phyloP scores from a whole-genome alignment of 768 basidiomycete species.

The Tulasnella sp. region DNA sequence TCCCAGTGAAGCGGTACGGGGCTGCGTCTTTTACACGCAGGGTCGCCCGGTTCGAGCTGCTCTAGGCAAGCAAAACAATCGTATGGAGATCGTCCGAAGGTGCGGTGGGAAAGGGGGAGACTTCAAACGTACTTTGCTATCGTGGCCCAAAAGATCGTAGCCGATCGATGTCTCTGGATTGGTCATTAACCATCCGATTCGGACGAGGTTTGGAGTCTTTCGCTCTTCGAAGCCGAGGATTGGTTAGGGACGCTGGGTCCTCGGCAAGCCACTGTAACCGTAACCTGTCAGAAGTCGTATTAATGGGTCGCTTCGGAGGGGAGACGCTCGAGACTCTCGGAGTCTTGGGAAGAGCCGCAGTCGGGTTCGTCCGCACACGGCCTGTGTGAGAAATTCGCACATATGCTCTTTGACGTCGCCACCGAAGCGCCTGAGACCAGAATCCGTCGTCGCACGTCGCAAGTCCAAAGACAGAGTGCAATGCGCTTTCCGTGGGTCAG shows the following conservation, averaged over 20 bases:
- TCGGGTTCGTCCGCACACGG: not conserved
- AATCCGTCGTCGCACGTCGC: not conserved
- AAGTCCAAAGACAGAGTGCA: too few relatives aligned
- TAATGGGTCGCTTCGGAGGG: too few relatives aligned
- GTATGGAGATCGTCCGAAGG: not conserved
- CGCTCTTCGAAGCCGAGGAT: not conserved
- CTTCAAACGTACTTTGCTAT: not conserved
- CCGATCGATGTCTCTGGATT: constrained; percentile 9
- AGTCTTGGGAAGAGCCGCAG: not conserved
- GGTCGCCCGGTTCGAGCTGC: not conserved
- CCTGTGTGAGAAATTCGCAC: not conserved
- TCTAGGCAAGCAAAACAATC: not conserved
- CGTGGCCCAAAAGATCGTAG: not conserved
- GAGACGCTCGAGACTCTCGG: not conserved
- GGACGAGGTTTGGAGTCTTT: not conserved
- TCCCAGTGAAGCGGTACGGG: not conserved
- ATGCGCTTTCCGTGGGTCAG: not conserved
- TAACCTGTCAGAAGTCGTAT: not conserved
- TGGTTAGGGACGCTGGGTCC: not conserved
- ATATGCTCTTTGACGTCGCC: not conserved
- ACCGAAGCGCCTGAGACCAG: not conserved
- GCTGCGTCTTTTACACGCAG: not conserved
- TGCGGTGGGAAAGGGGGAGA: not conserved
- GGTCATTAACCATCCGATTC: not conserved
- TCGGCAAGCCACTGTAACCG: constrained; percentile 1